Evolutionary conservation across 1,284 basidiomycete species (phyloP).

Genomic region (Trichosporon coremiiforme): DNA sequence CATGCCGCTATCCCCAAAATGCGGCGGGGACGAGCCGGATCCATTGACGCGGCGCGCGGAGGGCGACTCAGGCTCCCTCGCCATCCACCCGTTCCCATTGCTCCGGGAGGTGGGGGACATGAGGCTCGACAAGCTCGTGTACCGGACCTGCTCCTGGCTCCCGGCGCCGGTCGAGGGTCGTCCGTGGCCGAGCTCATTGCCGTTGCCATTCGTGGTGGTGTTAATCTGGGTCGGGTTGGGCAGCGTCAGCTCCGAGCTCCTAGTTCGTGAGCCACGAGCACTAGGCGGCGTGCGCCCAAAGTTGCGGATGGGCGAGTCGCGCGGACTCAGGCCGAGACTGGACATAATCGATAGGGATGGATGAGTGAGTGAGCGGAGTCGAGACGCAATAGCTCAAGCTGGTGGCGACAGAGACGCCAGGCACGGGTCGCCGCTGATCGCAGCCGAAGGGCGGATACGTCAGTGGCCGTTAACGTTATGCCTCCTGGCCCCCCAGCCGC

Average conservation of each 20-base stretch:
- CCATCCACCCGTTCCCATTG: slow-evolving; percentile 11
- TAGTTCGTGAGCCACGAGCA: background rate
- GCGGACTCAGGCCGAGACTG: slow-evolving; percentile 10
- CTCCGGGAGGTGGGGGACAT: slow-evolving; percentile 8
- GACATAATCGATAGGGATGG: background rate
- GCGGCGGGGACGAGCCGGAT: background rate
- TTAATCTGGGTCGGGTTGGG: background rate
- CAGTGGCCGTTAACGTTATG: slow-evolving; percentile 7
- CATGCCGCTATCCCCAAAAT: background rate
- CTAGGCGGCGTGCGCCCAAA: background rate
- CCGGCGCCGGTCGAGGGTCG: background rate
- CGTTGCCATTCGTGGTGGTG: background rate
- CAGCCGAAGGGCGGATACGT: background rate
- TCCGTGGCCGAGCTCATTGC: background rate
- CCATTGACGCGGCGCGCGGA: background rate
- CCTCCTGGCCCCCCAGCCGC: background rate
- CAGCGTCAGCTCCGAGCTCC: background rate
- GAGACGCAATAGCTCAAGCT: background rate
- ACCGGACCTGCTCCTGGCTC: background rate
- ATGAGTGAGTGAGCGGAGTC: slow-evolving; percentile 1
- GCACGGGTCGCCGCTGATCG: background rate
- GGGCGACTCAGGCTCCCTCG: background rate
- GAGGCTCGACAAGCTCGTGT: slow-evolving; percentile 14
- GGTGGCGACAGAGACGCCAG: slow-evolving; percentile 1
- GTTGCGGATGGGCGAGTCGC: slow-evolving; percentile 12